Evolutionary conservation across 176 grass and related monocot genomes (phyloP).

Genomic region (Oryza glumipatula): DNA sequence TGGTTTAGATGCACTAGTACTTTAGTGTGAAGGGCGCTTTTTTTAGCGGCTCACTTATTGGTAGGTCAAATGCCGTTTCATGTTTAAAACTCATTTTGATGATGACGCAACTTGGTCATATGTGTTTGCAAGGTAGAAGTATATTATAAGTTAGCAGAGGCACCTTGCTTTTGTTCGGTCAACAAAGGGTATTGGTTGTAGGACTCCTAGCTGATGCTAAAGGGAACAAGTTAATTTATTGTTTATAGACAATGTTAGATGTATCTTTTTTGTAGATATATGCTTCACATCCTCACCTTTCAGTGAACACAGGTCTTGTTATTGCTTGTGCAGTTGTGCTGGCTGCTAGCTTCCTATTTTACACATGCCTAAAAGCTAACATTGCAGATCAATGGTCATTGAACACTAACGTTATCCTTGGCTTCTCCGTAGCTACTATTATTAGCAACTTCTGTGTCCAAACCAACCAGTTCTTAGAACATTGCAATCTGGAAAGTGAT

Average conservation of each 20-base stretch:
- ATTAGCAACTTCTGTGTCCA: conserved; percentile 11
- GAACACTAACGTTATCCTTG: background rate
- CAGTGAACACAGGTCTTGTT: conserved; percentile 2
- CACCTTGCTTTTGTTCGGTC: background rate
- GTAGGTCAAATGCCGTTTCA: background rate
- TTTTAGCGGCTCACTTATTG: conserved; percentile 1
- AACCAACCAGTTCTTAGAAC: background rate
- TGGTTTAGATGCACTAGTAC: background rate
- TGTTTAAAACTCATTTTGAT: conserved; percentile 1
- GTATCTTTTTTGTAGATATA: conserved; percentile 1
- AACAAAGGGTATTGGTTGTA: conserved; percentile 8
- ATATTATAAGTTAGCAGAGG: background rate
- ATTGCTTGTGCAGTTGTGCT: conserved; percentile 17
- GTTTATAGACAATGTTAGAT: background rate
- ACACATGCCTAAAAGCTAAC: background rate
- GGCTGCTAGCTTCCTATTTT: conserved; percentile 6
- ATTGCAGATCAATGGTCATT: background rate
- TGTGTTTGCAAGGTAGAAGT: background rate
- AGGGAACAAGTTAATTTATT: conserved; percentile 26
- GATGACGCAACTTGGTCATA: background rate
- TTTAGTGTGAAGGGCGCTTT: background rate
- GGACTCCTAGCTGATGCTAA: background rate
- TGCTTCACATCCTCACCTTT: background rate
- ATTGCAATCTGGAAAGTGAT: conserved; percentile 3
- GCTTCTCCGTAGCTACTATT: background rate